phyloP scores from a whole-genome alignment of 2,329 filamentous ascomycete genomes.

The Catunica adiposa region DNA sequence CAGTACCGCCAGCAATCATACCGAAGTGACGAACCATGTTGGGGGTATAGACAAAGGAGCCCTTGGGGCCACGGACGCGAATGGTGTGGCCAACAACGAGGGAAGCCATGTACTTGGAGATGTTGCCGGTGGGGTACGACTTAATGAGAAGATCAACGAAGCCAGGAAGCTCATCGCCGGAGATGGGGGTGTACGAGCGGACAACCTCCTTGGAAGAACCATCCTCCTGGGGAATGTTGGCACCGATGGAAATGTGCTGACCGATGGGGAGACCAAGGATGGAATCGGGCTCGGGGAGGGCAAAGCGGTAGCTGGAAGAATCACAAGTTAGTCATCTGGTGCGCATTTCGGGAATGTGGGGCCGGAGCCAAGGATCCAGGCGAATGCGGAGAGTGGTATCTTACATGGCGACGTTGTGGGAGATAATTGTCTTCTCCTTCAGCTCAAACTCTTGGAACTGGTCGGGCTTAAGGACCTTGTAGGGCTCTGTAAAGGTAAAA shows the following conservation, averaged over 20 bases:
- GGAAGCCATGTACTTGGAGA: conserved; percentile 78
- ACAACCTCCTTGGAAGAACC: conserved; percentile 69
- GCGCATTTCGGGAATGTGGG: neutral
- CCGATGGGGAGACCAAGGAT: conserved; percentile 95
- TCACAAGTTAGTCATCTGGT: conserved; percentile 1
- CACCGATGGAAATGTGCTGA: conserved; percentile 94
- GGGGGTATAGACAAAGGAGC: conserved; percentile 90
- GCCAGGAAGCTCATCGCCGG: conserved; percentile 73
- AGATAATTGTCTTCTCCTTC: conserved; percentile 85
- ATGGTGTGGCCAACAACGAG: conserved; percentile 74
- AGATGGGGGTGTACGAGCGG: conserved; percentile 84
- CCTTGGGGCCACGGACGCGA: conserved; percentile 86
- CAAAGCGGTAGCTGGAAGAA: conserved; percentile 65
- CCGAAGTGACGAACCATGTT: conserved; percentile 95
- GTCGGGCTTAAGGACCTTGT: conserved; percentile 73
- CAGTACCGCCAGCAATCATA: conserved; percentile 95
- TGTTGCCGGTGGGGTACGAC: conserved; percentile 93
- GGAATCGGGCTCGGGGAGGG: conserved; percentile 56
- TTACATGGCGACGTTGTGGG: conserved; percentile 95
- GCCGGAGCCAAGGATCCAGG: neutral
- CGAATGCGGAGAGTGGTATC: conserved; percentile 17
- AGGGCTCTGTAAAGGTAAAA: conserved; percentile 37
- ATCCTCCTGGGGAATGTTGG: conserved; percentile 48
- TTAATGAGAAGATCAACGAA: conserved; percentile 96
- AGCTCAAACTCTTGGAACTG: conserved; percentile 86